Conservation (phyloP, 2,329 filamentous ascomycete species). For the Ceratocystis destructans region DNA sequence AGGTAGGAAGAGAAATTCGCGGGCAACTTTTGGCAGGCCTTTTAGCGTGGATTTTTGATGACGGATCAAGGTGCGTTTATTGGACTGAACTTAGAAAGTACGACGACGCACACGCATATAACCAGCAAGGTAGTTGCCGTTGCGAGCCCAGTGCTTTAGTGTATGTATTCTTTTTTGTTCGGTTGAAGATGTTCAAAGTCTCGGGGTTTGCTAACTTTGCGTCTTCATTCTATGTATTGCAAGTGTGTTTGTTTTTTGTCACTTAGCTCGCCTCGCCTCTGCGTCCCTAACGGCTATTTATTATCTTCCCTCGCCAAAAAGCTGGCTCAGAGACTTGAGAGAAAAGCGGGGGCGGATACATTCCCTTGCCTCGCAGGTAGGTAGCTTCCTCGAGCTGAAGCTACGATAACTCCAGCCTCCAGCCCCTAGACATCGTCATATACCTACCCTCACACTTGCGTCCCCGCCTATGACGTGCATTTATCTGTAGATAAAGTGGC, state of each 20-base stretch:
- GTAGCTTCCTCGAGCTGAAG: too few species aligned
- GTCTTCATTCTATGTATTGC: not conserved
- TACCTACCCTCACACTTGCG: not conserved
- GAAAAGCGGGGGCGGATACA: too few species aligned
- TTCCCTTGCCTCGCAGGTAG: too few species aligned
- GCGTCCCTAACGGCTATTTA: too few species aligned
- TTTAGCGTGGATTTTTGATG: conserved; percentile 6
- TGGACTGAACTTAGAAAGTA: conserved; percentile 4
- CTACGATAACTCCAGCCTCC: too few species aligned
- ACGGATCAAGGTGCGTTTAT: conserved; percentile 6
- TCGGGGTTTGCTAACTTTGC: not conserved
- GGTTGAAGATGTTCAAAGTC: not conserved
- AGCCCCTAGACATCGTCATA: too few species aligned
- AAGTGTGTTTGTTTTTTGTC: too few species aligned
- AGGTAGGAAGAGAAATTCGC: conserved; percentile 1
- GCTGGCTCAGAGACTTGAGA: too few species aligned
- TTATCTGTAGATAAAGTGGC: not conserved
- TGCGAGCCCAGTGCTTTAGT: conserved; percentile 4
- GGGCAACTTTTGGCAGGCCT: not conserved
- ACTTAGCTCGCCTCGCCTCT: too few species aligned
- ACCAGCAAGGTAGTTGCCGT: conserved; percentile 4
- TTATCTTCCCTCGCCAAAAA: too few species aligned
- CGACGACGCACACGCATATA: not conserved
- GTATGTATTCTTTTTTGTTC: not conserved
- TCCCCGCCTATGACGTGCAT: not conserved